Evolutionary conservation across 805 yeast species (phyloP).

Genomic region (Teunomyces lycoperdinae): DNA sequence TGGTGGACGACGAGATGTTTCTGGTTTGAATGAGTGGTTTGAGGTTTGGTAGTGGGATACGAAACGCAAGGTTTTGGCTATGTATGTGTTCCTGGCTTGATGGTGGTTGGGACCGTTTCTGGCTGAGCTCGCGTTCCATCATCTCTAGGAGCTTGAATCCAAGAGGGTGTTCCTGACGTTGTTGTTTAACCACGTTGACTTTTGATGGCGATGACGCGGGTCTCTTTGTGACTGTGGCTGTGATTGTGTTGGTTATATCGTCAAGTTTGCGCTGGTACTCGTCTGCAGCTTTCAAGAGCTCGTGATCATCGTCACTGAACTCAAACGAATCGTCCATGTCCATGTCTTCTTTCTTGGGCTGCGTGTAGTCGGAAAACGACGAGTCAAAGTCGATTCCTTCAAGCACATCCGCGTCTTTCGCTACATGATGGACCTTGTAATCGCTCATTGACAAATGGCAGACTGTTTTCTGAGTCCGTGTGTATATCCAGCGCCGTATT

Average conservation of each 20-base stretch:
- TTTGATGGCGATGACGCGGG: background rate
- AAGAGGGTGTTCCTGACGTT: background rate
- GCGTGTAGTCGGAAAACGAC: constrained; percentile 5
- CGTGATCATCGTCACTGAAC: constrained; percentile 13
- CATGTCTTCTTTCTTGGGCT: background rate
- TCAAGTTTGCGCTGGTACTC: background rate
- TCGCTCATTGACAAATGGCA: background rate
- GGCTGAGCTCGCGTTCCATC: background rate
- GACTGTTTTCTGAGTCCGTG: background rate
- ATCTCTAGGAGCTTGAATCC: background rate
- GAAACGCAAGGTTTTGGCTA: background rate
- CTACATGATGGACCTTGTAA: background rate
- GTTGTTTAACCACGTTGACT: background rate
- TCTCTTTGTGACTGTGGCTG: background rate
- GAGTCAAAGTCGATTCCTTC: constrained; percentile 9
- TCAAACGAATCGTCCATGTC: constrained; percentile 8
- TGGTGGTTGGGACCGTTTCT: background rate
- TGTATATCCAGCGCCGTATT: constrained; percentile 3
- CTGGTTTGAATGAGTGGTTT: background rate
- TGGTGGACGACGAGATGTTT: constrained; percentile 8
- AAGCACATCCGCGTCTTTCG: background rate
- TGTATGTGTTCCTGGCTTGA: too few species aligned
- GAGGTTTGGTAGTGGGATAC: background rate
- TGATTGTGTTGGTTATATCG: background rate
- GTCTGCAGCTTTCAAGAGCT: constrained; percentile 9